Base-by-base conservation (phyloP, 2,329 filamentous ascomycete species). In the Stachybotrys echinatus region DNA sequence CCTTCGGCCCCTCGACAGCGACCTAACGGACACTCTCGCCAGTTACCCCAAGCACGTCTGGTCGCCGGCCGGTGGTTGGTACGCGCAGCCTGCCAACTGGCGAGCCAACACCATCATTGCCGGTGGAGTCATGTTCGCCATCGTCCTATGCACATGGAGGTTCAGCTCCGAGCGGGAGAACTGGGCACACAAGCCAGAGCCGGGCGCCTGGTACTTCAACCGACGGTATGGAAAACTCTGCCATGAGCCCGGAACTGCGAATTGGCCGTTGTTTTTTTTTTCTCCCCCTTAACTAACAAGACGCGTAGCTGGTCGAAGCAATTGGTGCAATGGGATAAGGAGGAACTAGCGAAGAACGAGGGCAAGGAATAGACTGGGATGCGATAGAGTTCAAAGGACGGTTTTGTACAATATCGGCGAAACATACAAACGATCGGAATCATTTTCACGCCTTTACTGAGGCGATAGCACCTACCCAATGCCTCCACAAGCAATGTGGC, bases 11-110 rank as follows among this genome's bases (percentile, higher is more conserved):
- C 44, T 46, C 50, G 48, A 53, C 31, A 20, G 14, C 21, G 17
- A 45, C 20, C 58, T 60, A 53, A 60, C 48, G 17, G 52, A 57
- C 48, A 17, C 34, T 19, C 47, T 21, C 40, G 22, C 46, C 63
- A 95, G 90, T 66, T 96, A 96, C 74, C 92, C 91, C 71, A 96
- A 96, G 80, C 92, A 99, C 80, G 90, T 99, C 80, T 99, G 94
- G 94, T 97, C 94, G 65, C 94, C 94, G 54, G 80, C 92, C 58
- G 94, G 94, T 80, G 94, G 94, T 73, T 99, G 94, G 94, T 99
- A 99, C 74, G 76, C 87, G 49, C 92, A 95, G 70, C 94, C 94
- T 48, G 78, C 81, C 59, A 99, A 99, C 80, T 99, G 94, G 94
- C 94, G 88, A 70, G 74, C 76, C 63, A 99, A 99, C 77, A 99